Evolutionary conservation across 805 yeast genomes (phyloP).

Genomic region (Martiniozyma abietophila): DNA sequence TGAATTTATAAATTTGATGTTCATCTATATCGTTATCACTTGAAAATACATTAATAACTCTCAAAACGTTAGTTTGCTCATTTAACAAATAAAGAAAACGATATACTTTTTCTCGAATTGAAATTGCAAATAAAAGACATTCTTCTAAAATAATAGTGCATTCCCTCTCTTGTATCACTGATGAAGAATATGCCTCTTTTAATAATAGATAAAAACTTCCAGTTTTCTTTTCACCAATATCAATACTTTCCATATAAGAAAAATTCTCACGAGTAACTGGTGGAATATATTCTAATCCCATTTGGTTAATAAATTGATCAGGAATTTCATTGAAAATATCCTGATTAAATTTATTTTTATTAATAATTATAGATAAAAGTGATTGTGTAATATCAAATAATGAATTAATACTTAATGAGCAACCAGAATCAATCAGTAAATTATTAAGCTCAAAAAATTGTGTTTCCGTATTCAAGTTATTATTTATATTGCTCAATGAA

Average conservation of each 20-base stretch:
- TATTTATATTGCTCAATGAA: constrained; percentile 15
- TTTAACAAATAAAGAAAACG: constrained; percentile 14
- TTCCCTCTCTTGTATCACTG: constrained; percentile 5
- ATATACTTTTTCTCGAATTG: constrained; percentile 25
- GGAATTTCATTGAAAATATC: constrained; percentile 11
- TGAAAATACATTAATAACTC: constrained; percentile 5
- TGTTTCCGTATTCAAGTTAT: constrained; percentile 14
- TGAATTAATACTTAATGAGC: constrained; percentile 29
- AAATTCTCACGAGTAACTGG: constrained; percentile 23
- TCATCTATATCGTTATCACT: constrained; percentile 3
- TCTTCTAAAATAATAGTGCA: constrained; percentile 16
- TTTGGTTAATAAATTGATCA: constrained; percentile 8
- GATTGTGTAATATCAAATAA: constrained; percentile 22
- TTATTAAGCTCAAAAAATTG: constrained; percentile 16
- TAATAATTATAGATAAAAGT: constrained; percentile 15
- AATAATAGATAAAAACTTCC: constrained; percentile 9
- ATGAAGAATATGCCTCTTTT: constrained; percentile 12
- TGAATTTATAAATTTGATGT: constrained; percentile 16
- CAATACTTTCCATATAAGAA: constrained; percentile 18
- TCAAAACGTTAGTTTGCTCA: constrained; percentile 13
- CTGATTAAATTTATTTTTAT: constrained; percentile 10
- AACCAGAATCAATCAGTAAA: constrained; percentile 24
- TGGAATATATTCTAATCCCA: constrained; percentile 23
- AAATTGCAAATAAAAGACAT: constrained; percentile 28
- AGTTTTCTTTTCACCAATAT: constrained; percentile 9